Evolutionary conservation across 108 stramenopile genomes (phyloP), one percentile per base, ranked within the genome.

Genomic region (Cyclostephanos tholiformis): DNA sequence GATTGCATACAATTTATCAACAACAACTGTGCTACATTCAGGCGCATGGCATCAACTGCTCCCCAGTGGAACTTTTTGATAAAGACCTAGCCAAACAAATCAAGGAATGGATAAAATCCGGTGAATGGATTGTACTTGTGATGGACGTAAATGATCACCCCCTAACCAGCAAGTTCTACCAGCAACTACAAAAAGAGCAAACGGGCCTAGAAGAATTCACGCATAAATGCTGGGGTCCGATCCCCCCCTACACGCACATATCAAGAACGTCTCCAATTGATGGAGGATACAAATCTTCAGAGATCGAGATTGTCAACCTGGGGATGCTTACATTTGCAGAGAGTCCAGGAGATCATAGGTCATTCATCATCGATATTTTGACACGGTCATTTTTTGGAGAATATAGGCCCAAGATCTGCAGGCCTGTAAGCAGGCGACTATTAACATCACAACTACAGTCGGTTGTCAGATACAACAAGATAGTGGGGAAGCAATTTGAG

Each of bases 111-210:
- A 51, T 4, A 20, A 51, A 51, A 20, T 51, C 50, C 50, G 50
- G 50, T 2, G 20, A 51, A 20, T 4, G 50, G 20, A 20, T 51
- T 10, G 17, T 51, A 51, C 50, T 51, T 20, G 17, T 51, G 17
- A 7, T 51, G 50, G 50, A 51, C 20, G 50, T 51, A 17, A 51
- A 51, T 51, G 50, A 51, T 20, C 50, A 51, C 9, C 50, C 50
- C 17, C 17, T 51, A 20, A 51, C 50, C 17, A 20, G 50, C n/a
- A n/a, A n/a, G n/a, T n/a, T n/a, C n/a, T n/a, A n/a, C n/a, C n/a
- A n/a, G n/a, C n/a, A n/a, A n/a, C 50, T 51, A 51, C 19, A 17
- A 17, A 17, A 51, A 51, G 19, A 51, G 17, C 19, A 51, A 17
- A 51, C 20, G 17, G 50, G 20, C 19, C 9, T 51, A 20, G 20